Conservation (phyloP, 1,284 basidiomycete genomes). For the Boletus semigastroideus region DNA sequence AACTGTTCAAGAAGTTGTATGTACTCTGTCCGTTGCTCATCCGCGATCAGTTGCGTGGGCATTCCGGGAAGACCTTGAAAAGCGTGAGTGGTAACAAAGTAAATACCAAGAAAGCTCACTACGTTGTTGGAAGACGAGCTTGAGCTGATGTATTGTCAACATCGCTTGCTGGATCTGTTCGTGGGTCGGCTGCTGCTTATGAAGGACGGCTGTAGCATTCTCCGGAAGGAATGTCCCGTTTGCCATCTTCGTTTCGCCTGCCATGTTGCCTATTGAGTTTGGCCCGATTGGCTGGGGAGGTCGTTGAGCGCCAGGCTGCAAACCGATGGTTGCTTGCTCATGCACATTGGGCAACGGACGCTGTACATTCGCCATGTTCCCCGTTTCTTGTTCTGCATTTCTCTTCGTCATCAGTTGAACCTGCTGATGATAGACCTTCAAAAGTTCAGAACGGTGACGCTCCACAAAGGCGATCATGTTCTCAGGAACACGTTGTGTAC, state of each 20-base stretch:
- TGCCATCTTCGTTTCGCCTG: constrained; percentile 24
- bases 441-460: constrained; percentile 42
- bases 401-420: constrained; percentile 23
- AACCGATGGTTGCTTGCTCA: constrained; percentile 20
- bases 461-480: constrained; percentile 59
- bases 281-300: constrained; percentile 13
- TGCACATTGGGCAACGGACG: constrained; percentile 17
- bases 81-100: constrained; percentile 15
- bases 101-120: constrained; percentile 29
- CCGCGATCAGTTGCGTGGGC: constrained; percentile 40
- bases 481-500: constrained; percentile 48
- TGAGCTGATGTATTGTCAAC: constrained; percentile 34
- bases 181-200: constrained; percentile 23
- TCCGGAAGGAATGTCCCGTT: constrained; percentile 19
- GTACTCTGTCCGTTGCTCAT: constrained; percentile 53
- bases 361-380: constrained; percentile 21
- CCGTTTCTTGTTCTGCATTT: constrained; percentile 28
- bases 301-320: constrained; percentile 23
- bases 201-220: constrained; percentile 5
- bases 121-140: constrained; percentile 32
- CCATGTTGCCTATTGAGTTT: constrained; percentile 14
- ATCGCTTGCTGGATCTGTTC: constrained; percentile 34
- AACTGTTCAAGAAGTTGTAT: constrained; percentile 49
- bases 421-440: constrained; percentile 27
- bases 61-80: constrained; percentile 27